phyloP scores from a whole-genome alignment of 2,329 filamentous ascomycete genomes.

The Fusarium circinatum region DNA sequence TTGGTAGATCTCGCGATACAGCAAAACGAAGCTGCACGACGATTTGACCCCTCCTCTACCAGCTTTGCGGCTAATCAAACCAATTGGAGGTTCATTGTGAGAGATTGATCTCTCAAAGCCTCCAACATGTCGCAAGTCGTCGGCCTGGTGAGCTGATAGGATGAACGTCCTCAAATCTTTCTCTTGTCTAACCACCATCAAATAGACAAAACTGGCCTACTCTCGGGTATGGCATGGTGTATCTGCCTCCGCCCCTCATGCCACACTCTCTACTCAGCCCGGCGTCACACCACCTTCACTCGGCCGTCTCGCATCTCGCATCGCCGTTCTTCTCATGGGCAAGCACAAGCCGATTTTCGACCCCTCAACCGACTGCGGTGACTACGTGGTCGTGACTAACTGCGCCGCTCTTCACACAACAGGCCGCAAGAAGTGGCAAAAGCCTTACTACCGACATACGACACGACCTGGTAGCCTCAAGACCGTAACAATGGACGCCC shows the following conservation, averaged over 20 bases:
- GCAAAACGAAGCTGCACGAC: constrained; percentile 33
- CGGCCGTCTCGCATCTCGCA: constrained; percentile 87
- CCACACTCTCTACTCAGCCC: constrained; percentile 67
- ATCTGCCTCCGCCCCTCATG: constrained; percentile 75
- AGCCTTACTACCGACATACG: constrained; percentile 94
- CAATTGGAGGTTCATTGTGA: constrained; percentile 25
- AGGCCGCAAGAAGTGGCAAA: constrained; percentile 91
- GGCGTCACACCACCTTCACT: constrained; percentile 78
- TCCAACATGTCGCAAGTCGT: constrained; percentile 80
- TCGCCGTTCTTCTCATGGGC: constrained; percentile 91
- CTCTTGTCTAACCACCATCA: constrained; percentile 18
- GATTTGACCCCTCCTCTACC: constrained; percentile 7
- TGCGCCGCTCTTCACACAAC: constrained; percentile 89
- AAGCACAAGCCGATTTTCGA: constrained; percentile 99
- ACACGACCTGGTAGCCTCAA: constrained; percentile 89
- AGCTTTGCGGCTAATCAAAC: constrained; percentile 15
- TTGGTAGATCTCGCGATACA: constrained; percentile 35
- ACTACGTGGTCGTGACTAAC: constrained; percentile 95
- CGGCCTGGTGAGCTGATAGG: constrained; percentile 68
- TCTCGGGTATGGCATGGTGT: constrained; percentile 92
- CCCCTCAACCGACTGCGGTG: constrained; percentile 96
- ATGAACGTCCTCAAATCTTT: constrained; percentile 11
- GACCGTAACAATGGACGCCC: constrained; percentile 90
- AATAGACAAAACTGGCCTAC: constrained; percentile 93
- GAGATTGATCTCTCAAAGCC: constrained; percentile 34